Evolutionary conservation across 768 basidiomycete species (phyloP), one percentile per base, ranked within the genome.

Genomic region (Fomitopsis pulvina): DNA sequence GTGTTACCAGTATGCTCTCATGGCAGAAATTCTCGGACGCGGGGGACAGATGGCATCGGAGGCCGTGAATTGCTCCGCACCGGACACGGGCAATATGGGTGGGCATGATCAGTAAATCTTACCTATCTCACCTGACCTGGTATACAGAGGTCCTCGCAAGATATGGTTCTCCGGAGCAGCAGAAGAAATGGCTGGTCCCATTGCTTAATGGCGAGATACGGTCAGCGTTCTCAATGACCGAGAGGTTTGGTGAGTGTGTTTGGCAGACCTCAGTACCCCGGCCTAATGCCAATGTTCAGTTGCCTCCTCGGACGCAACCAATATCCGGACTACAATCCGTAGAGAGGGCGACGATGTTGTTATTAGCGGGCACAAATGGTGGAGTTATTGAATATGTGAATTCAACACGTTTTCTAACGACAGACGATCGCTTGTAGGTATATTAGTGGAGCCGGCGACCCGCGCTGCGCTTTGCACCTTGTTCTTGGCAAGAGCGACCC

Each of bases 81-180:
- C 95, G 26, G 95, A 98, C 67, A 98, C 95, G 14, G 95, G 94
- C 1, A 97, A 97, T 66, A 97, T 97, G 93, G 92, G 92, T 90
- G 57, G 30, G 79, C 66, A 6, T 37, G 7, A 20, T 21, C 8
- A 3, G 11, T 45, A 6, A 25, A 22, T 21, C 10, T n/a, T 37
- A 12, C 24, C 12, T 30, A 14, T 24, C 32, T 24, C 49, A 12
- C 3, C 6, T 3, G 26, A 27, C 18, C 24, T 20, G n/a, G 39
- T 32, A 22, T 41, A 37, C 71, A 94, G 94, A 99, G 90, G 92
- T 99, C 20, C 74, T 99, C 52, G 96, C 96, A 28, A 80, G 87
- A 50, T 99, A 94, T 65, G 96, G 89, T n/a, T 86, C 83, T 25
- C 79, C 83, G 1, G 89, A 81, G 53, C 96, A 99, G 61, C 91